Conservation (phyloP, 345 rosid genomes). For the Lepidium aucheri region DNA sequence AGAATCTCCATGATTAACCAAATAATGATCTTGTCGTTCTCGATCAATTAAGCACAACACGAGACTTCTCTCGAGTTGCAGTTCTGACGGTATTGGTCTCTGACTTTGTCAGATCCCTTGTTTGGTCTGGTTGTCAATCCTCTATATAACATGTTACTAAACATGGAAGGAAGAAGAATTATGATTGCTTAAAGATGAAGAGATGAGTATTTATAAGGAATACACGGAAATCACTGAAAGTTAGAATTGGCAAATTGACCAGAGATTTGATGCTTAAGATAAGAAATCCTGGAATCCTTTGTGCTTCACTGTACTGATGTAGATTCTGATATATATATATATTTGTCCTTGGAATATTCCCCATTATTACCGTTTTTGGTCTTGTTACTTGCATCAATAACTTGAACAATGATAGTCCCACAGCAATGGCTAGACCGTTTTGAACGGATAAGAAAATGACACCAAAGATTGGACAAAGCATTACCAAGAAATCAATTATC, state of each 20-base stretch:
- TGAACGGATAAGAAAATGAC: constrained; percentile 81
- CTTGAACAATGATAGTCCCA: constrained; percentile 81
- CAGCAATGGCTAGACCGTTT: constrained; percentile 80
- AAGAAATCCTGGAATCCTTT: constrained; percentile 64
- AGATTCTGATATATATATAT: constrained; percentile 57
- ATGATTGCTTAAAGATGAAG: too few relatives aligned
- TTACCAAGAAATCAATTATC: constrained; percentile 86
- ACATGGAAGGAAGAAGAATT: too few relatives aligned
- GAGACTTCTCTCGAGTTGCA: too few relatives aligned
- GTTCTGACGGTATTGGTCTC: too few relatives aligned
- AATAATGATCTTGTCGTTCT: too few relatives aligned
- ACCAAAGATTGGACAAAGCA: constrained; percentile 76
- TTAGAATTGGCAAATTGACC: constrained; percentile 79
- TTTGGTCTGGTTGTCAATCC: too few relatives aligned
- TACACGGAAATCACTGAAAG: too few relatives aligned
- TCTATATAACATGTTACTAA: too few relatives aligned
- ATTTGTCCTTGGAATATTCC: constrained; percentile 72
- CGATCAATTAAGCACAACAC: too few relatives aligned
- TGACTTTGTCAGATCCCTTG: too few relatives aligned
- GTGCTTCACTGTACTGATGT: constrained; percentile 71
- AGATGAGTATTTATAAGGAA: too few relatives aligned
- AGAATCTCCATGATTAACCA: too few relatives aligned
- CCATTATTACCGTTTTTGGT: constrained; percentile 71
- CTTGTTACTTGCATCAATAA: constrained; percentile 73
- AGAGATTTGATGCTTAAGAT: constrained; percentile 75